Conservation (phyloP, 306 rosid genomes). For the Cucumis hystrix region DNA sequence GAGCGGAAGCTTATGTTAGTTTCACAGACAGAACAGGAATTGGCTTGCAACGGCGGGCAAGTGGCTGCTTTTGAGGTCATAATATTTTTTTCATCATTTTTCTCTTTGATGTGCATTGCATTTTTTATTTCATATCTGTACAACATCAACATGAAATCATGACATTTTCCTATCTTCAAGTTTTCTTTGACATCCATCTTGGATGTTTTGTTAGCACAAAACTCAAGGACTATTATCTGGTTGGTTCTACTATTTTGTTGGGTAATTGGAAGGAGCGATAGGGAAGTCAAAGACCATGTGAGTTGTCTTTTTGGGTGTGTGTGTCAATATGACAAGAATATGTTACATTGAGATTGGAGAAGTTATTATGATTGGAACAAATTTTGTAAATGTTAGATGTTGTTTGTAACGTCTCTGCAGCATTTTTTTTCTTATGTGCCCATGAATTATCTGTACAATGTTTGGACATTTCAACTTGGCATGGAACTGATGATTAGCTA, state of each 20-base stretch:
- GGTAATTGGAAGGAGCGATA: not conserved
- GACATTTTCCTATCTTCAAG: not conserved
- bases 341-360: too few relatives aligned
- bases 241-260: not conserved
- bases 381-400: not conserved
- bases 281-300: not conserved
- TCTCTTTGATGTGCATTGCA: not conserved
- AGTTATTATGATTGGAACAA: not conserved
- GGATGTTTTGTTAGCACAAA: not conserved
- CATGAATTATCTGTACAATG: not conserved
- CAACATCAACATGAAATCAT: not conserved
- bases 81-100: not conserved
- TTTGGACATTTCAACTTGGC: not conserved
- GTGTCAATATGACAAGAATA: not conserved
- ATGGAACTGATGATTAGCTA: not conserved
- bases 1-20: slow-evolving; percentile 83
- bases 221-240: not conserved
- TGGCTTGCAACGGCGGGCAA: slow-evolving; percentile 97
- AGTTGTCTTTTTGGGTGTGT: not conserved
- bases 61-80: slow-evolving; percentile 92
- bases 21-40: slow-evolving; percentile 87
- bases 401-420: not conserved
- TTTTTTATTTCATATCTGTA: not conserved
- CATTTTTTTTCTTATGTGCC: not conserved
- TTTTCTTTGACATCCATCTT: not conserved